A percentile compares a stretch with the other conserved stretches of the same genome.
Evolutionary conservation across 2,329 filamentous ascomycete genomes (phyloP).

Genomic region (Talaromyces sp.): DNA sequence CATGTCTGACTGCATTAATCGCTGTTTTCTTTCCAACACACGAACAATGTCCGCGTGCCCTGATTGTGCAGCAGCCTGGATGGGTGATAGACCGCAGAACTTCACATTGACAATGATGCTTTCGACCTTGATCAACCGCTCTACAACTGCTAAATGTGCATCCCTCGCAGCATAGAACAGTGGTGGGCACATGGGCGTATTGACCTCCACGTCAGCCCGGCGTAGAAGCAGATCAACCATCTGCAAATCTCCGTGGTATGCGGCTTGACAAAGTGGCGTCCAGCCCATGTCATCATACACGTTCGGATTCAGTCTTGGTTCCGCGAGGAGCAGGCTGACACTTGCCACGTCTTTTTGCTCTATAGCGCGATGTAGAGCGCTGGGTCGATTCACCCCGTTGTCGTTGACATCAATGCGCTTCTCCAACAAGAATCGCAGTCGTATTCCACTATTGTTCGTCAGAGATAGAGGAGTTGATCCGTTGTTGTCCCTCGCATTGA

Average conservation of each 20-base stretch:
- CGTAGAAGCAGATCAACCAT: not conserved
- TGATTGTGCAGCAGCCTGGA: not conserved
- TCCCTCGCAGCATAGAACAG: not conserved
- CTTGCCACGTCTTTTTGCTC: not conserved
- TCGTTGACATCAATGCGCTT: not conserved
- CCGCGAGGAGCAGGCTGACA: not conserved
- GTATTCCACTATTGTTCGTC: not conserved
- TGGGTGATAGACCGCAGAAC: not conserved
- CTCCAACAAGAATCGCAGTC: not conserved
- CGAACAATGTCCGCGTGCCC: not conserved
- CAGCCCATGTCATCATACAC: not conserved
- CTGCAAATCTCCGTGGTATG: not conserved
- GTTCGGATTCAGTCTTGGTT: not conserved
- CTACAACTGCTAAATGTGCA: not conserved
- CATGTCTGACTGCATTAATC: not conserved
- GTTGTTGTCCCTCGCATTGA: not conserved
- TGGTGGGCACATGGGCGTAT: not conserved
- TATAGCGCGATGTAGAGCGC: not conserved
- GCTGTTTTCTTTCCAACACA: not conserved
- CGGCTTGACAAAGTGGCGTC: not conserved
- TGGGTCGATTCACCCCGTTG: not conserved
- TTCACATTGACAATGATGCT: not conserved
- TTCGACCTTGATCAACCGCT: not conserved
- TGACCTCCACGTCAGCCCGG: not conserved
- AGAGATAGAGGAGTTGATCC: not conserved